phyloP scores from a whole-genome alignment of 768 basidiomycete species.

The Amanita polypyramis region DNA sequence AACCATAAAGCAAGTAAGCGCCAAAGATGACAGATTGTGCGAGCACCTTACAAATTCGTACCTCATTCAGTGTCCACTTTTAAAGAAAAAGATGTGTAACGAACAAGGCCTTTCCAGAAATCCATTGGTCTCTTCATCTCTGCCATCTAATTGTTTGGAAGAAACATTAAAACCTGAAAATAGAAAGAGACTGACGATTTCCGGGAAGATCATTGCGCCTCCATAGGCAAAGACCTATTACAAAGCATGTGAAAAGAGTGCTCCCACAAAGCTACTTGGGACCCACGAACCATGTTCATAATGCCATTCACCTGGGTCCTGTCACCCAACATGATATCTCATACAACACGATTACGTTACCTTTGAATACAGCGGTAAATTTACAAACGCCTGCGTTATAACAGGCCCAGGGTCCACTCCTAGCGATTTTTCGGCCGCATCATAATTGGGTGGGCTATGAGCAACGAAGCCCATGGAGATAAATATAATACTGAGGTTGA shows the following conservation, averaged over 20 bases:
- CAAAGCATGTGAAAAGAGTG: background rate
- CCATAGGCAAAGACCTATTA: slow-evolving; percentile 45
- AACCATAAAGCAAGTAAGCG: slow-evolving; percentile 47
- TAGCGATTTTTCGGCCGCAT: slow-evolving; percentile 27
- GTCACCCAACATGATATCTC: background rate
- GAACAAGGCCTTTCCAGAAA: slow-evolving; percentile 58
- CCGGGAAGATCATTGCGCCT: slow-evolving; percentile 38
- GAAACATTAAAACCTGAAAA: slow-evolving; percentile 4
- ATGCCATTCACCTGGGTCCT: slow-evolving; percentile 41
- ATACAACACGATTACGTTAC: slow-evolving; percentile 6
- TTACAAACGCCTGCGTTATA: slow-evolving; percentile 24
- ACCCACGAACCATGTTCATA: slow-evolving; percentile 39
- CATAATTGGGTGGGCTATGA: slow-evolving; percentile 43
- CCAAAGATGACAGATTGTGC: slow-evolving; percentile 40
- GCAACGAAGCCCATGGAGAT: slow-evolving; percentile 50
- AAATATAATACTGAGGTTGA: slow-evolving; percentile 47
- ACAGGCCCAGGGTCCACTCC: slow-evolving; percentile 23
- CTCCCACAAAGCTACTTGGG: background rate
- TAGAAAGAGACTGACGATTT: slow-evolving; percentile 20
- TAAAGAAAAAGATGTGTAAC: slow-evolving; percentile 4
- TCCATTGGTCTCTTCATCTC: slow-evolving; percentile 62
- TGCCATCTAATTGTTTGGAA: slow-evolving; percentile 32
- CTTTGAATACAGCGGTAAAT: slow-evolving; percentile 26
- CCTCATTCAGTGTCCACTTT: background rate
- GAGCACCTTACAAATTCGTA: slow-evolving; percentile 17